Conservation (phyloP, 768 basidiomycete genomes). For the Mycena indigotica region DNA sequence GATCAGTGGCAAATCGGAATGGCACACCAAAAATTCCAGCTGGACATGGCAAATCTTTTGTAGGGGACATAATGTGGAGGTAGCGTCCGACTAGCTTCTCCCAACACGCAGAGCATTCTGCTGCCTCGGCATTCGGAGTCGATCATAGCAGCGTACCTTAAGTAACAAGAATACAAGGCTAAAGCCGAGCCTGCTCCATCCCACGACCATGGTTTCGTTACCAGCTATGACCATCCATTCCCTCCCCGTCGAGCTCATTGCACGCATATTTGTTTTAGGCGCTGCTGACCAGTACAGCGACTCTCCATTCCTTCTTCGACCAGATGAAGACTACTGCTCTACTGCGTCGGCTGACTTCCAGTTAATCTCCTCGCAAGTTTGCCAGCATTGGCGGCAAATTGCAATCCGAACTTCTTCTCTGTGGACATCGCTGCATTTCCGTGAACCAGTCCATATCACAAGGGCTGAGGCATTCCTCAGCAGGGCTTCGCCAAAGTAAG, state of each 20-base stretch:
- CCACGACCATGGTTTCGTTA: neutral
- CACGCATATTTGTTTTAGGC: constrained; percentile 59
- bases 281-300: constrained; percentile 44
- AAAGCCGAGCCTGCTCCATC: constrained; percentile 10
- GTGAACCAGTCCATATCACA: constrained; percentile 49
- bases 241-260: constrained; percentile 62
- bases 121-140: constrained; percentile 3
- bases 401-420: constrained; percentile 52
- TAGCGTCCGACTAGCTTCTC: too few relatives aligned
- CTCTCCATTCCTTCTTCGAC: constrained; percentile 54
- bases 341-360: constrained; percentile 52
- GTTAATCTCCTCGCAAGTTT: constrained; percentile 60
- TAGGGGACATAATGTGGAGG: too few relatives aligned
- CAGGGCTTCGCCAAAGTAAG: constrained; percentile 29
- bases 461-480: constrained; percentile 50
- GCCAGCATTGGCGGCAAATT: constrained; percentile 56
- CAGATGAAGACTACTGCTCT: constrained; percentile 44
- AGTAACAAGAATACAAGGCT: neutral
- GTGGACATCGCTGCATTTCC: constrained; percentile 60
- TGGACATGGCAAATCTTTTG: too few relatives aligned
- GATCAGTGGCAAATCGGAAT: too few relatives aligned
- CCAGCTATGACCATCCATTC: constrained; percentile 41
- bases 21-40: too few relatives aligned
- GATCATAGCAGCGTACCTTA: constrained; percentile 3
- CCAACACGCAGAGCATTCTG: constrained; percentile 8